Percentiles rank a stretch among this genome's conserved stretches.
phyloP scores from a whole-genome alignment of 140 eudicot species.

The Senecio squalidus region DNA sequence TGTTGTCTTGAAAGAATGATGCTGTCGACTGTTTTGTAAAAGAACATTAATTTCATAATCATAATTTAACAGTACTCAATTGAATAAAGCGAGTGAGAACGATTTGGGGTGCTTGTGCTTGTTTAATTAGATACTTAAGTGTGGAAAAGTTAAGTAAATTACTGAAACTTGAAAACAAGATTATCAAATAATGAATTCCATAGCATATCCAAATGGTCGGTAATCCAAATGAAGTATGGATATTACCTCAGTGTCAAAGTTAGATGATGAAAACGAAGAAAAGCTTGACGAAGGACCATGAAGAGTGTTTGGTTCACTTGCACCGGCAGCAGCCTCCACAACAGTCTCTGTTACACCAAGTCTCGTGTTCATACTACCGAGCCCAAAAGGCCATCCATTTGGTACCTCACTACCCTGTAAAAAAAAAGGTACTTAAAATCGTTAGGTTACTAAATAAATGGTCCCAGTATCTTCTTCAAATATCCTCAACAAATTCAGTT shows the following conservation, averaged over 20 bases:
- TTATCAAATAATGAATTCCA: background rate
- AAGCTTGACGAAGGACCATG: conserved; percentile 57
- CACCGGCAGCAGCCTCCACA: conserved; percentile 13
- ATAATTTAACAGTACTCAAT: too few relatives aligned
- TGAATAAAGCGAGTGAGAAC: too few relatives aligned
- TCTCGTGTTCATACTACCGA: conserved; percentile 51
- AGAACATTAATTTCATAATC: background rate
- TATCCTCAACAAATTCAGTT: conserved; percentile 1
- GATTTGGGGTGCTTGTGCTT: background rate
- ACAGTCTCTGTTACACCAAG: conserved; percentile 26
- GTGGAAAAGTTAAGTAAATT: too few relatives aligned
- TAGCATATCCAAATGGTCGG: background rate
- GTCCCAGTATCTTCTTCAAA: background rate
- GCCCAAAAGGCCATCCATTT: conserved; percentile 83
- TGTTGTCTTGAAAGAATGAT: conserved; percentile 68
- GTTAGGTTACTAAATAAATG: background rate
- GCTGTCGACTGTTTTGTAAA: conserved; percentile 44
- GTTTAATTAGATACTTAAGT: background rate
- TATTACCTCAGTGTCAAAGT: conserved; percentile 72
- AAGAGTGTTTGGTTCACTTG: conserved; percentile 25
- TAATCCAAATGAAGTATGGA: background rate
- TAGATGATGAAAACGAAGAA: conserved; percentile 75
- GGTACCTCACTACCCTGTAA: conserved; percentile 39
- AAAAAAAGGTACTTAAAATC: background rate
- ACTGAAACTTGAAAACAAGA: too few relatives aligned